Evolutionary conservation across 2,329 filamentous ascomycete species (phyloP), one percentile per base, ranked within the genome.

Genomic region (Nigrograna mackinnonii): DNA sequence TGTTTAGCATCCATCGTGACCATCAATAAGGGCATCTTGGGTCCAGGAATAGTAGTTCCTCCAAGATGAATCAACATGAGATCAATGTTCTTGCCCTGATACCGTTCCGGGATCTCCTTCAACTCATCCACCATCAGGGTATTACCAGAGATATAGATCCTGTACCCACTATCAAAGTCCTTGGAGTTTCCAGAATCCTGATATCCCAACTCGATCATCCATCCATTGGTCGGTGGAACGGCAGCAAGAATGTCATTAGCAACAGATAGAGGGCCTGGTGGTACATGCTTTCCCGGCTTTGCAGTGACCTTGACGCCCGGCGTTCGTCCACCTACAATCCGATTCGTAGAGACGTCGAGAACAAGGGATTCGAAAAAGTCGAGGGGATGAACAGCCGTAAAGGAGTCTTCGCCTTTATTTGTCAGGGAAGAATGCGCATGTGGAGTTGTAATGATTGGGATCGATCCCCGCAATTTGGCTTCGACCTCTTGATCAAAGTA

Each of bases 1-100:
- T 85, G 79, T 55, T 76, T 72, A 17, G 78, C 83, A 60, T 86
- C 83, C 83, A 87, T 87, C 0, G 83, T 86, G 2, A 86, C 79
- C 83, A 86, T 86, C 18, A 86, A 44, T 46, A 86, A 62, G 33
- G 81, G 80, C 60, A 82, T 54, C 4, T 73, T 71, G 0, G 82
- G 80, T 1, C 77, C 74, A 0, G 83, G 84, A 21, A 87, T 80
- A 4, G 81, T 86, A 0, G 83, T 86, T 2, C 83, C 83, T 16
- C 83, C 83, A 0, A 87, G 66, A 47, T 87, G 84, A 1, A 83
- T 72, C 11, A 87, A 72, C 83, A 87, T 86, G 39, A 86, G 64
- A 54, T 87, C 82, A 41, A 87, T 79, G 22, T 74, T 73, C 36
- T 79, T 68, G 3, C 72, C 72, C 14, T 69, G 66, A 50, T 84